Evolutionary conservation across 371 early-diverging fungal species (phyloP).

Genomic region (Nosema bombycis): DNA sequence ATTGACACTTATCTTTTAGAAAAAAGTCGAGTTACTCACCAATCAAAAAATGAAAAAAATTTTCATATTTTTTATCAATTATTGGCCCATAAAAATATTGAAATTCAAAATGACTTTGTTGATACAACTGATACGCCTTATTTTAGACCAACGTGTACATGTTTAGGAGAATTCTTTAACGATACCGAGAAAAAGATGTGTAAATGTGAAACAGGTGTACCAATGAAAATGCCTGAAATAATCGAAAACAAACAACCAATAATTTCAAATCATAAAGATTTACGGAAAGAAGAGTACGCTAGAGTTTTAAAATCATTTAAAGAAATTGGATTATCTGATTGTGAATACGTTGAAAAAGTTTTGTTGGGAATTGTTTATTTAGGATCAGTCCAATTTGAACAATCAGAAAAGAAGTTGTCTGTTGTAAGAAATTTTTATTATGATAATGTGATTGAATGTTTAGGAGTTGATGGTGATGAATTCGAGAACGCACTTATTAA

Average conservation of each 20-base stretch:
- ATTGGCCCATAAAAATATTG: slow-evolving; percentile 15
- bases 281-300: slow-evolving; percentile 54
- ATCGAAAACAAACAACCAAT: not conserved
- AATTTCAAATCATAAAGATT: not conserved
- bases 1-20: slow-evolving; percentile 78
- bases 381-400: slow-evolving; percentile 44
- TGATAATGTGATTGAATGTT: slow-evolving; percentile 7
- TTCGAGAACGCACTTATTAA: slow-evolving; percentile 53
- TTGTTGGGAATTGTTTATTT: slow-evolving; percentile 63
- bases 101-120: slow-evolving; percentile 47
- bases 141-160: not conserved
- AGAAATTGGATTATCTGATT: slow-evolving; percentile 71
- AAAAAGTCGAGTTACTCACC: slow-evolving; percentile 69
- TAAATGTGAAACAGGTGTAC: not conserved
- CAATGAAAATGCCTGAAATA: slow-evolving; percentile 26
- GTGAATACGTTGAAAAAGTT: slow-evolving; percentile 69
- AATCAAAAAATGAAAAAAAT: slow-evolving; percentile 70
- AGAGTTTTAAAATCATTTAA: slow-evolving; percentile 61
- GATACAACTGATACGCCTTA: not conserved
- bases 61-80: slow-evolving; percentile 77
- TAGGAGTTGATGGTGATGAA: slow-evolving; percentile 27
- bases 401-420: slow-evolving; percentile 9
- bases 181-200: not conserved
- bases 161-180: not conserved
- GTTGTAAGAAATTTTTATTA: slow-evolving; percentile 11